Evolutionary conservation across 257 asterid genomes (phyloP).

Genomic region (Scutellaria baicalensis): DNA sequence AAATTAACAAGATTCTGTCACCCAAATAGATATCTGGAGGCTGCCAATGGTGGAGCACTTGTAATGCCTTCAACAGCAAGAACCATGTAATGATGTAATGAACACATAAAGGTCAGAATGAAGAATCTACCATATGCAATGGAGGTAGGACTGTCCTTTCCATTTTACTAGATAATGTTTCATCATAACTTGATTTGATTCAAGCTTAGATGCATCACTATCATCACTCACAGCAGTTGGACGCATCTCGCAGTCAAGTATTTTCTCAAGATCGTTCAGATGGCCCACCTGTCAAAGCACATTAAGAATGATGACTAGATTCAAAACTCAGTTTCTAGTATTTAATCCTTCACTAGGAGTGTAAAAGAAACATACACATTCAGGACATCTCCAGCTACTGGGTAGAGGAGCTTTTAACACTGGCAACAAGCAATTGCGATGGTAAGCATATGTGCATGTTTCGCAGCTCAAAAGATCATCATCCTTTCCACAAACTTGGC

Average conservation of each 20-base stretch:
- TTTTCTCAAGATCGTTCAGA: constrained; percentile 76
- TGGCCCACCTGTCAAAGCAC: constrained; percentile 63
- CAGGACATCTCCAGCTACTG: constrained; percentile 84
- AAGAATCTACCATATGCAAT: constrained; percentile 72
- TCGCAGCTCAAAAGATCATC: constrained; percentile 63
- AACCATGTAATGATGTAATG: not conserved
- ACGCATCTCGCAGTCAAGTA: constrained; percentile 90
- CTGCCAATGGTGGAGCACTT: constrained; percentile 9
- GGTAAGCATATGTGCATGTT: constrained; percentile 77
- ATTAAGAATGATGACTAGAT: constrained; percentile 7
- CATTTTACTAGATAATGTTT: constrained; percentile 94
- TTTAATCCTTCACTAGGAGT: constrained; percentile 1
- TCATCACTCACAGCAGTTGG: constrained; percentile 69
- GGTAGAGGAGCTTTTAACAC: constrained; percentile 60
- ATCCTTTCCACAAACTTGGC: constrained; percentile 73
- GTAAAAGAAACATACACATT: constrained; percentile 60
- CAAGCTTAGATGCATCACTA: constrained; percentile 54
- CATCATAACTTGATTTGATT: constrained; percentile 69
- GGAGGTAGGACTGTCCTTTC: constrained; percentile 92
- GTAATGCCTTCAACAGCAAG: constrained; percentile 4
- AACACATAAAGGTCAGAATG: constrained; percentile 2
- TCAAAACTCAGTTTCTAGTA: constrained; percentile 1
- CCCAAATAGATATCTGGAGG: constrained; percentile 15
- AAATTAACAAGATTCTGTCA: constrained; percentile 5
- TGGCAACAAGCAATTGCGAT: constrained; percentile 77